Percentiles rank a stretch among this genome's conserved stretches.
These are phyloP conservation scores for Hypoxylon fragiforme DNA, from an alignment of 495 filamentous ascomycete species.

Conservation along the genomic window DNA sequence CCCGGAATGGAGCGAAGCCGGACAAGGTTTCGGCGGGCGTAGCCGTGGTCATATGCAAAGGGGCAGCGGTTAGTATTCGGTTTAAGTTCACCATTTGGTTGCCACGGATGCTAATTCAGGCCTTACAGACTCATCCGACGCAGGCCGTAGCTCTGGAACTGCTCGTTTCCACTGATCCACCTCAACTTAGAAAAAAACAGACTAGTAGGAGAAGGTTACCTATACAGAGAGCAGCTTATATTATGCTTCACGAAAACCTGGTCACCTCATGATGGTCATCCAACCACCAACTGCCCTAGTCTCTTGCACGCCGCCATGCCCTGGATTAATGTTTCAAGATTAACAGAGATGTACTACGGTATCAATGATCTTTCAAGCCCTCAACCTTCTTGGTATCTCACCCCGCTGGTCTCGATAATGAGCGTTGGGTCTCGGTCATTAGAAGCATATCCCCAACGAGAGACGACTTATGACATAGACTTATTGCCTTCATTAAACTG, in stretches of 20 bases:
- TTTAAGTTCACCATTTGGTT: not conserved
- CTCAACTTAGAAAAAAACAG: not conserved
- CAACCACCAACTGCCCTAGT: not conserved
- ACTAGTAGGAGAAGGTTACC: not conserved
- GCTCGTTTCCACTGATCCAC: constrained; percentile 34
- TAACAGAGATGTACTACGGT: not conserved
- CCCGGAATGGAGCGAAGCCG: constrained; percentile 69
- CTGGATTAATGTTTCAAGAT: constrained; percentile 1
- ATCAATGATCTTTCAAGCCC: constrained; percentile 1
- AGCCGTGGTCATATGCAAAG: constrained; percentile 77
- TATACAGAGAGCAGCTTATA: no score
- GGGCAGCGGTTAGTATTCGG: constrained; percentile 65
- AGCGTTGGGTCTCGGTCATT: constrained; percentile 30
- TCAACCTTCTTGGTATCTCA: not conserved
- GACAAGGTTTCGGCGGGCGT: constrained; percentile 66
- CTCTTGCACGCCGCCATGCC: not conserved
- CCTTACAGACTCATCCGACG: constrained; percentile 40
- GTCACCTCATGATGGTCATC: not conserved
- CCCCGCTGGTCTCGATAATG: constrained; percentile 7
- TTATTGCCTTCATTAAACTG: constrained; percentile 29
- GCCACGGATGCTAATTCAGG: constrained; percentile 15
- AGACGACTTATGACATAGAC: constrained; percentile 37
- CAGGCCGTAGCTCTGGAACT: constrained; percentile 37
- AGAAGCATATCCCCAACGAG: constrained; percentile 28
- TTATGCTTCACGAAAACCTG: not conserved